Evolutionary conservation across 768 basidiomycete species (phyloP), one percentile per base, ranked within the genome.

Genomic region (Suillus luteus): DNA sequence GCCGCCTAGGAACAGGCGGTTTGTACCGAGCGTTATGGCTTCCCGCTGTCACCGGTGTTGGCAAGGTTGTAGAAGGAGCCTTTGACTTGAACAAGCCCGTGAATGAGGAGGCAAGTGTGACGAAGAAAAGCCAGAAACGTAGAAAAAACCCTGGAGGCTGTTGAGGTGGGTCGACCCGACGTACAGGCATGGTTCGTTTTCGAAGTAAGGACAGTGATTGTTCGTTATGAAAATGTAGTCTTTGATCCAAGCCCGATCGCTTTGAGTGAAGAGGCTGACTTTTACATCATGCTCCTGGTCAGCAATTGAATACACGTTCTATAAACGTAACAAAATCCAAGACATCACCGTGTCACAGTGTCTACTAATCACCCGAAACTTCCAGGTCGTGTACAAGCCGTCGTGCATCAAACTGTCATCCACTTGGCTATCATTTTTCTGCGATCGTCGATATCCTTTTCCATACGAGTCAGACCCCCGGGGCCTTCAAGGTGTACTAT

Each of bases 61-160:
- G 62, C 40, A 62, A 43, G 1, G 27, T 59, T 40, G 61, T 33
- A n/a, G 35, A 40, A 31, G 27, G 11, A 35, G 8, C 58, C 19
- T 33, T 61, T n/a, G 62, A 62, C 17, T 35, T 37, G 19, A 62
- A 61, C 38, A 60, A 12, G 19, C 37, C 22, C 8, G 62, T 46
- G 40, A 61, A 62, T 38, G 59, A 61, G 59, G 14, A 38, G 35
- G 33, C 37, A 40, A 62, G 62, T 24, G 10, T 35, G 22, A 44
- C 62, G 31, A 62, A 27, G 44, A 62, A 62, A 33, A 62, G 38
- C 62, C 62, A 62, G 19, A 61, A 14, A 44, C 22, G 27, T 11
- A 61, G 31, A 24, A 62, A 41, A 27, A 62, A 43, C 11, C 62
- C 59, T 12, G 59, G 33, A 35, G 40, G 22, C 22, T 40, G 55